Conservation (phyloP, 192 early-diverging fungal species). For the Backusella luteola region DNA sequence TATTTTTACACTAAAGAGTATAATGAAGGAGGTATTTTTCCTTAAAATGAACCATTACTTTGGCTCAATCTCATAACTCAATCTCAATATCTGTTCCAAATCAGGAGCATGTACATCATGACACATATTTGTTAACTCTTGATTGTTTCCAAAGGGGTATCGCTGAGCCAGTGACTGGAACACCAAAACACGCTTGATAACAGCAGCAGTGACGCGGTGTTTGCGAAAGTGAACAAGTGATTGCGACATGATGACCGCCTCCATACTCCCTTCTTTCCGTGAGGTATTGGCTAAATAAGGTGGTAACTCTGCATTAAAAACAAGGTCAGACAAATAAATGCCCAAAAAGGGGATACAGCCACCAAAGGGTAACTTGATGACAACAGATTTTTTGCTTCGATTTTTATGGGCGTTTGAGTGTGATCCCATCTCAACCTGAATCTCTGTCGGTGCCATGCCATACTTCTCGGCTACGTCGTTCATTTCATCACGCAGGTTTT, state of each 20-base stretch:
- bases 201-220: conserved; percentile 52
- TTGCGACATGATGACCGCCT: conserved; percentile 21
- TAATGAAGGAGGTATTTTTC: not conserved
- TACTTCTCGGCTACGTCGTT: conserved; percentile 50
- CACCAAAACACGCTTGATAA: conserved; percentile 55
- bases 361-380: conserved; percentile 38
- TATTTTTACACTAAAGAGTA: not conserved
- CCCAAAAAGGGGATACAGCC: conserved; percentile 64
- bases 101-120: conserved; percentile 15
- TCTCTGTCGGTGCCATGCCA: conserved; percentile 43
- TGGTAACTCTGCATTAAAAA: conserved; percentile 56
- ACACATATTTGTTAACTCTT: conserved; percentile 36
- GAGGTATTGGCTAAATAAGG: conserved; percentile 37
- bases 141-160: conserved; percentile 47
- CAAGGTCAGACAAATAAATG: conserved; percentile 56
- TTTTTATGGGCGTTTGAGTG: conserved; percentile 11
- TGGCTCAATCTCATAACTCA: conserved; percentile 18
- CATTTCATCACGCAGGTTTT: conserved; percentile 56
- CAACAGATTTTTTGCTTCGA: not conserved
- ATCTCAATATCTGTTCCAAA: conserved; percentile 11
- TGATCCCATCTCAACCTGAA: conserved; percentile 28
- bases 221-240: conserved; percentile 57
- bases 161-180: conserved; percentile 51
- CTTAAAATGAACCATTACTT: not conserved
- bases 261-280: not conserved